Evolutionary conservation across 805 yeast genomes (phyloP), one percentile per base, ranked within the genome.

Genomic region (Limtongia smithiae): DNA sequence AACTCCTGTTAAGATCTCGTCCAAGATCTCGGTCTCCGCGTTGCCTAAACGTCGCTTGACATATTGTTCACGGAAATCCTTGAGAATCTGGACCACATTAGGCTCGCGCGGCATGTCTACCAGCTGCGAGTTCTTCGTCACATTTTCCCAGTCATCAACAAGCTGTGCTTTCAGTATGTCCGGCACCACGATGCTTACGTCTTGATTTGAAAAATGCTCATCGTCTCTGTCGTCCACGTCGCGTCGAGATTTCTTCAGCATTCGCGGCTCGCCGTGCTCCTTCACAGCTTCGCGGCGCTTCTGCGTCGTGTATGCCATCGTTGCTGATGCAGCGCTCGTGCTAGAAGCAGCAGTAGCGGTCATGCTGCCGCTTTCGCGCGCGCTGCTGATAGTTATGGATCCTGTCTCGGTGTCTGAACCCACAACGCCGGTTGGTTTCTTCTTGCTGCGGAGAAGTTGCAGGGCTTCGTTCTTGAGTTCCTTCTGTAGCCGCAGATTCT

Each of bases 121-220:
- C 37, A 88, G 42, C 64, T 81, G 80, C 44, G 83, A 82, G 58
- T 88, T 85, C 59, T 85, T 85, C 0, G 97, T 89, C 30, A 91
- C 76, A 58, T 73, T 74, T 66, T 91, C 96, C 98, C 97, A 91
- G 70, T 91, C 97, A 65, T 87, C 89, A 0, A 90, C 95, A 33
- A 91, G 69, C 2, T 81, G 60, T 4, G 83, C 70, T 65, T 89
- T 90, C 49, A 91, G 70, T 27, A 73, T 68, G 42, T 81, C 80
- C 1, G 91, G 85, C 6, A 90, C 77, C 12, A 70, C 68, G 14
- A 87, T 60, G 38, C 70, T 65, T 17, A 87, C 73, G 59, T 83
- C 84, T 37, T 71, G 64, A 42, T 70, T 65, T 48, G 44, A 39
- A n/a, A 32, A 37, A 35, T 17, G 31, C 9, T 43, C 56, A n/a